Evolutionary conservation across 768 basidiomycete genomes (phyloP), one percentile per base, ranked within the genome.

Genomic region (Naematelia encephala): DNA sequence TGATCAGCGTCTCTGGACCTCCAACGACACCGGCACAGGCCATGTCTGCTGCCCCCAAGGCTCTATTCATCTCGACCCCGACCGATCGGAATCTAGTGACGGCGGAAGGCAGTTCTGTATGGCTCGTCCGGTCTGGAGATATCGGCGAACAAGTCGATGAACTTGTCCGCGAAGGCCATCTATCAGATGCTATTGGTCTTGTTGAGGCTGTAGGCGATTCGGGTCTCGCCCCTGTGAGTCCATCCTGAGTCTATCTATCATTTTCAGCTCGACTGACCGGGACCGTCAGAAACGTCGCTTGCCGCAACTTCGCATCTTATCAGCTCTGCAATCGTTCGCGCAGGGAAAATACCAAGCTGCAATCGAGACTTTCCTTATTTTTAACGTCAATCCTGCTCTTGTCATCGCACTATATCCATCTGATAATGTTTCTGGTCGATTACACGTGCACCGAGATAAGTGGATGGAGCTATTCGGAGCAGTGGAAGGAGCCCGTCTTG

Each of bases 341-440:
- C 78, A 80, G 5, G 83, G 82, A 5, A 82, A 85, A 57, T 93
- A 84, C 69, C 86, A 88, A 61, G 78, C 80, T 1, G 92, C 94
- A 0, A 87, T 97, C 57, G 86, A 96, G 70, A 84, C 86, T 0
- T 92, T 98, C 75, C 83, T 92, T 49, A 84, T 87, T 43, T 85
- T 94, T 43, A 87, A 97, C 64, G 81, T 92, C 65, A 93, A 93
- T 69, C 96, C 96, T 0, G 90, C 93, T 0, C 91, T 92, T 70
- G 90, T 99, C 2, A 82, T 98, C 21, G 87, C 92, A 1, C 79
- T 98, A 4, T 99, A 90, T 75, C 89, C 90, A 0, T 64, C 65
- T 12, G 85, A 88, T 30, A 80, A 81, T 12, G 83, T 98, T 2
- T 83, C 91, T 1, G 94, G 94, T 4, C 82, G 89, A 28, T 77